phyloP scores from a whole-genome alignment of 306 rosid species.

The Adenanthera pavonina region DNA sequence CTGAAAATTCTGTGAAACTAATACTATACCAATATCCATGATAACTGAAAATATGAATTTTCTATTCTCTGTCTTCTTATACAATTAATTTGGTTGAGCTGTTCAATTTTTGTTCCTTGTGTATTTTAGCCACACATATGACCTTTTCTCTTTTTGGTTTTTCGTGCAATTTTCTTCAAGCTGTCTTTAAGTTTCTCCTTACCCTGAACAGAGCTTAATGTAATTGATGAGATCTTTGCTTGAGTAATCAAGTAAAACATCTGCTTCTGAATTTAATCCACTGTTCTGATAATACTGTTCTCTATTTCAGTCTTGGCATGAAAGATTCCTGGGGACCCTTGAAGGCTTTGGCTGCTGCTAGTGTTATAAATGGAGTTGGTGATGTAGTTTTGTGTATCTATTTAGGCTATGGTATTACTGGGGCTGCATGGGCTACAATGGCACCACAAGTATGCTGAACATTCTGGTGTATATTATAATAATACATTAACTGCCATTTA shows the following conservation, averaged over 20 bases:
- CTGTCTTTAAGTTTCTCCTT: conserved; percentile 9
- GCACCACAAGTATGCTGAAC: conserved; percentile 48
- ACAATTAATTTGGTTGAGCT: too few species aligned
- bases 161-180: conserved; percentile 11
- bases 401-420: conserved; percentile 57
- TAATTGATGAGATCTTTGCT: background rate
- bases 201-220: conserved; percentile 27
- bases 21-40: too few species aligned
- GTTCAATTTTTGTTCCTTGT: too few species aligned
- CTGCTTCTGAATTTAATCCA: conserved; percentile 26
- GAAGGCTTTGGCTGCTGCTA: conserved; percentile 60
- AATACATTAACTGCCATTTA: conserved; percentile 24
- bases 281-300: conserved; percentile 14
- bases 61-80: background rate
- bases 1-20: background rate
- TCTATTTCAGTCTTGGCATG: conserved; percentile 53
- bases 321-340: conserved; percentile 66
- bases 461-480: conserved; percentile 31
- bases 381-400: conserved; percentile 48
- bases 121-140: too few species aligned
- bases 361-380: conserved; percentile 47
- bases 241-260: background rate
- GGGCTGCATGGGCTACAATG: conserved; percentile 61
- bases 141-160: background rate
- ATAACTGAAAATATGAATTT: background rate